These are phyloP conservation scores for Cruciata laevipes DNA, from an alignment of 257 asterid species.

Conservation along the genomic window DNA sequence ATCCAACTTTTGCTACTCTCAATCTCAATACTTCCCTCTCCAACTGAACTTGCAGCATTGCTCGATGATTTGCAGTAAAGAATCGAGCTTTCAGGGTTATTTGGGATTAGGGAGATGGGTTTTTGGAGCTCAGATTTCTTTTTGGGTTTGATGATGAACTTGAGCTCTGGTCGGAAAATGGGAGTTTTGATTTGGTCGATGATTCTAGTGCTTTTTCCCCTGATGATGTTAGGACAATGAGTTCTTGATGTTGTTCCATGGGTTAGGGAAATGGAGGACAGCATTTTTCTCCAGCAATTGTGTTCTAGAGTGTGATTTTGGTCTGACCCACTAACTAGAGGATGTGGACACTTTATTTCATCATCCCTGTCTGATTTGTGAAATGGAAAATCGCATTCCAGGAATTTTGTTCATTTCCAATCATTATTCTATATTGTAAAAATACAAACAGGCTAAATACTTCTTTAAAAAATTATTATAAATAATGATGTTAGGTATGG, in stretches of 20 bases:
- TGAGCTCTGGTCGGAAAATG: constrained; percentile 8
- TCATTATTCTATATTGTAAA: too few species aligned
- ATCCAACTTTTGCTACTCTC: constrained; percentile 31
- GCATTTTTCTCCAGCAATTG: constrained; percentile 15
- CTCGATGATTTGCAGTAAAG: constrained; percentile 49
- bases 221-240: constrained; percentile 1
- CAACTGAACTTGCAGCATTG: constrained; percentile 21
- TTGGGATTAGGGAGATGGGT: constrained; percentile 23
- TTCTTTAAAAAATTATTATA: too few species aligned
- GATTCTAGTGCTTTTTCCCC: not conserved
- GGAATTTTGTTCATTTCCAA: not conserved
- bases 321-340: not conserved
- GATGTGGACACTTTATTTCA: not conserved
- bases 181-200: not conserved
- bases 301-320: not conserved
- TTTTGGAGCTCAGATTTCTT: not conserved
- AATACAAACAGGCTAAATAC: too few species aligned
- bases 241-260: constrained; percentile 7
- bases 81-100: constrained; percentile 18
- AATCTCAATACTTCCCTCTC: constrained; percentile 2
- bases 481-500: too few species aligned
- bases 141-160: constrained; percentile 3
- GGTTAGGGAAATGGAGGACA: constrained; percentile 10
- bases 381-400: not conserved
- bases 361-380: not conserved